Percentiles rank a stretch among this genome's conserved stretches.
Conservation (phyloP, 1,284 basidiomycete genomes). For the Cryptococcus amylolentus region DNA sequence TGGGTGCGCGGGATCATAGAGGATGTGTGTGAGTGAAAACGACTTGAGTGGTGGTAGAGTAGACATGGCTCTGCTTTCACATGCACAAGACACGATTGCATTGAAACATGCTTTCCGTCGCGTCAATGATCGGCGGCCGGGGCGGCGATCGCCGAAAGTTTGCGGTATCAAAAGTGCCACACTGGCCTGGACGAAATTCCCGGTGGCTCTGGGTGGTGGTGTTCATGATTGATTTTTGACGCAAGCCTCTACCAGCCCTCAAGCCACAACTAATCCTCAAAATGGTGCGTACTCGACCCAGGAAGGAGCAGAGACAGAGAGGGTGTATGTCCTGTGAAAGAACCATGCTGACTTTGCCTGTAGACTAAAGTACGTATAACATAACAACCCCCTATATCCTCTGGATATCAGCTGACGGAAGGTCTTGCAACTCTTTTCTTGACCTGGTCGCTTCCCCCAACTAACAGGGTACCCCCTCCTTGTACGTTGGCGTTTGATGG, state of each 20-base stretch:
- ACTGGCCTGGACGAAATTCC: too few relatives aligned
- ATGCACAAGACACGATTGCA: too few relatives aligned
- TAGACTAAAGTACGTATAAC: conserved; percentile 35
- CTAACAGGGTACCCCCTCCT: conserved; percentile 78
- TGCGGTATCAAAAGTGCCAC: too few relatives aligned
- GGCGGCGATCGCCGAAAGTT: too few relatives aligned
- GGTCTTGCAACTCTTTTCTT: conserved; percentile 37
- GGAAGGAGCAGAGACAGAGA: not conserved
- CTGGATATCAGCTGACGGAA: conserved; percentile 42
- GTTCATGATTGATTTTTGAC: too few relatives aligned
- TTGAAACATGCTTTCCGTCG: too few relatives aligned
- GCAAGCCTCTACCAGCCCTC: too few relatives aligned
- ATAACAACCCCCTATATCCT: not conserved
- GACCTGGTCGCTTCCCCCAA: conserved; percentile 60
- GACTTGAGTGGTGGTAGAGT: conserved; percentile 33
- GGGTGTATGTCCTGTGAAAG: conserved; percentile 1
- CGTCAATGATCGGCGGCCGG: too few relatives aligned
- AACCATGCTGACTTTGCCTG: conserved; percentile 5
- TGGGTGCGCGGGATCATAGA: conserved; percentile 39
- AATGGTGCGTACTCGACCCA: conserved; percentile 35
- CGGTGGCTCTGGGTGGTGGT: too few relatives aligned
- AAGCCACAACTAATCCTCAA: conserved; percentile 3
- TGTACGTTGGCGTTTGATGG: conserved; percentile 53
- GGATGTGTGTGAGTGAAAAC: conserved; percentile 45
- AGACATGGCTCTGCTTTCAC: not conserved